Base-by-base conservation (phyloP, 495 filamentous ascomycete species). In the Evansstolkia leycettana region DNA sequence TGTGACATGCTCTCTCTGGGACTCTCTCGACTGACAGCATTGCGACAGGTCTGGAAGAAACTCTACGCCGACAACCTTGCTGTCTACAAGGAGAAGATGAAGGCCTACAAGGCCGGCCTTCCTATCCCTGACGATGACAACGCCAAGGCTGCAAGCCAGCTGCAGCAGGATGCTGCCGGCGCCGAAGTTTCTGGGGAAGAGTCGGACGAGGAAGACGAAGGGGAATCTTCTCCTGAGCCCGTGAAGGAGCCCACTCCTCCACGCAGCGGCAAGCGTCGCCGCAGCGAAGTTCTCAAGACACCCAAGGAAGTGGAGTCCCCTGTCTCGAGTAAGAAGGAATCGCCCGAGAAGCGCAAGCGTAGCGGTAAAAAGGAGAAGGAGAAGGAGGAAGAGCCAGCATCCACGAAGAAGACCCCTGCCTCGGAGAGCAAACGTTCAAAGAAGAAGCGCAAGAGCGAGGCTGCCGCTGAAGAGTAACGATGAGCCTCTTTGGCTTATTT, bases 31-130 rank as follows among this genome's bases (percentile, higher is more conserved):
- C n/a, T n/a, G n/a, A n/a, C n/a, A n/a, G n/a, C 28, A 26, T 34
- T 29, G 20, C 13, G 19, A 44, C 36, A 82, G 78, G 57, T 75
- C 43, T 88, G 80, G 79, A 80, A 82, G 55, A 64, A 75, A 28
- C 66, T 76, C 13, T 88, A 88, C 50, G 68, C 72, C 41, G 74
- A 81, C 57, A 88, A 88, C 50, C 74, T 84, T 30, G 76, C 76
- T 12, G 57, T 75, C 17, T 88, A 88, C 64, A 75, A 80, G 46
- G 72, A 72, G 9, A 73, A 78, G 34, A 70, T 82, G 40, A 71
- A 76, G 44, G 78, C 75, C 2, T 89, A 89, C 65, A 84, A 83
- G 65, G 62, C 60, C 23, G 57, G 53, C 18, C 48, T 55, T 34
- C 40, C 52, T 19, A 46, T 58, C 16, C 52, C 50, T 15, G 54